A percentile compares a stretch with the other conserved stretches of the same genome.
phyloP scores from a whole-genome alignment of 1,284 basidiomycete genomes.

The Polyporus tsugae region DNA sequence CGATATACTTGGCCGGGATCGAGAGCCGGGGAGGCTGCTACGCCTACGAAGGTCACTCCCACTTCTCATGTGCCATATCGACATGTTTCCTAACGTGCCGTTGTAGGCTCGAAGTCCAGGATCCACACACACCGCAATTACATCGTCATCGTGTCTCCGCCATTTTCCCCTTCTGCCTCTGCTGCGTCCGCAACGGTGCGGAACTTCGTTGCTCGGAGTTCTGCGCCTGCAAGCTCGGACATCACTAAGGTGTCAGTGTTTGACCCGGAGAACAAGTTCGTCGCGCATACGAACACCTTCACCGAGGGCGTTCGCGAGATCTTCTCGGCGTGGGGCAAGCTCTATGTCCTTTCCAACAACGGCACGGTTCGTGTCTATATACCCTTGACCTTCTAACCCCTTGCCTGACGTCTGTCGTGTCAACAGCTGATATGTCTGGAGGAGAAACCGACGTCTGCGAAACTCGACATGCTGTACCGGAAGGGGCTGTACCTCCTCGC shows the following conservation, averaged over 20 bases:
- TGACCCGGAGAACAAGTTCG: slow-evolving; percentile 92
- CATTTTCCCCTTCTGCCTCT: slow-evolving; percentile 72
- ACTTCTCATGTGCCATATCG: slow-evolving; percentile 14
- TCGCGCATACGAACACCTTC: slow-evolving; percentile 85
- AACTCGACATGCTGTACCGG: slow-evolving; percentile 84
- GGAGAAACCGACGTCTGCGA: slow-evolving; percentile 82
- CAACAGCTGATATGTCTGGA: slow-evolving; percentile 72
- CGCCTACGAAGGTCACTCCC: slow-evolving; percentile 83
- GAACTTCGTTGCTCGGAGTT: slow-evolving; percentile 67
- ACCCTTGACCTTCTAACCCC: too few species aligned
- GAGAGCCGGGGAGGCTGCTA: slow-evolving; percentile 89
- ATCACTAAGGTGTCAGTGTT: slow-evolving; percentile 91
- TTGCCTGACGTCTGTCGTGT: neutral
- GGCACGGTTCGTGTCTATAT: slow-evolving; percentile 61
- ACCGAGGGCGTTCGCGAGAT: slow-evolving; percentile 83
- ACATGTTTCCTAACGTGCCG: neutral
- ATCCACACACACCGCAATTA: slow-evolving; percentile 82
- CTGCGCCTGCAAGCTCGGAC: slow-evolving; percentile 59
- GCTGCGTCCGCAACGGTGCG: slow-evolving; percentile 80
- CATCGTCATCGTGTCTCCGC: slow-evolving; percentile 90
- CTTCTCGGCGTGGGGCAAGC: slow-evolving; percentile 80
- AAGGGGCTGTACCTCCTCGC: slow-evolving; percentile 82
- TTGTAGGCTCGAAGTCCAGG: slow-evolving; percentile 70
- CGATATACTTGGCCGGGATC: slow-evolving; percentile 87
- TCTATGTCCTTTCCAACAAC: slow-evolving; percentile 81